Base-by-base conservation (phyloP, 129 eudicot species). In the Chrysanthemum makinoi region DNA sequence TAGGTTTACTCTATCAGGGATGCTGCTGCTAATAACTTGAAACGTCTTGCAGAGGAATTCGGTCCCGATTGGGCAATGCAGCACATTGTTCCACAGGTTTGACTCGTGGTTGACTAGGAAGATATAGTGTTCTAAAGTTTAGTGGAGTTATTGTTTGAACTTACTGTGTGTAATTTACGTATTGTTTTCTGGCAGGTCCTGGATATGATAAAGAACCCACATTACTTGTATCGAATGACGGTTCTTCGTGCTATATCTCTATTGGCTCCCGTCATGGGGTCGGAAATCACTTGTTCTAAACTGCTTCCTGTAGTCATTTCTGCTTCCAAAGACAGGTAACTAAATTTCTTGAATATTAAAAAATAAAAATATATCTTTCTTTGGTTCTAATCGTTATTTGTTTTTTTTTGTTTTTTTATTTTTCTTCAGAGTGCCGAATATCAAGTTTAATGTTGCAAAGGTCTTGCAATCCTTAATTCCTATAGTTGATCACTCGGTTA, bases 1-100 rank as follows among this genome's bases (percentile, higher is more conserved):
- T 82, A 95, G 99, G 99, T 95, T 44, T 88, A 95, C 83, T 95
- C 99, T 17, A 95, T 95, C 75, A 83, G 99, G 73, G 99, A 95
- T 82, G 99, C 99, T 67, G 99, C 99, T 71, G 97, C 99, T 26
- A 95, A 88, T 84, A 95, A 95, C 81, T 52, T 95, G 70, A 95
- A 95, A 69, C 99, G 99, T 19, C 89, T 95, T 69, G 99, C 99
- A 7, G 99, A 95, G 80, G 99, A 95, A 80, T 95, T 95, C 43
- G 97, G 99, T 62, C 96, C 99, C 13, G 99, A 95, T 69, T 95
- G 99, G 99, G 94, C 99, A 50, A 95, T 95, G 97, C 94, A 95
- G 86, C 99, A 95, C 74, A 95, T 95, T 12, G 81, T 95, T 66
- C 99, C 99, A 51, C 97, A 95, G 99, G 99, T 94, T 74, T 55